A percentile compares a stretch with the other conserved stretches of the same genome.
Evolutionary conservation across 1,284 basidiomycete species (phyloP).

Genomic region (Wolfiporia cocos): DNA sequence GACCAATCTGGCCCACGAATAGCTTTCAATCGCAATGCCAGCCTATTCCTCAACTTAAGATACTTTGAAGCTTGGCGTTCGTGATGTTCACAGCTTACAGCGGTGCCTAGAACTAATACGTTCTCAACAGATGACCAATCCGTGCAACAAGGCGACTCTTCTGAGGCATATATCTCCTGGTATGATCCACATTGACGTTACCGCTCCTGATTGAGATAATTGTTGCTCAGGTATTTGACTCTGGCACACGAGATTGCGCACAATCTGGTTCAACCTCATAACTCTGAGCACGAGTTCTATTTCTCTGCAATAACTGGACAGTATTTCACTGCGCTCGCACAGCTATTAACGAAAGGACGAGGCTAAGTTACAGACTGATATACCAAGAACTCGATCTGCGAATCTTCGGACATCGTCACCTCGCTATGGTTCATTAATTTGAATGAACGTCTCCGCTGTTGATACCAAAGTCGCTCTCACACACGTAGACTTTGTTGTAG

Average conservation of each 20-base stretch:
- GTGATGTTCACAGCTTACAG: conserved; percentile 25
- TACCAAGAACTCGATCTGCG: no score
- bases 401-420: no score
- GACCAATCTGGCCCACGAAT: conserved; percentile 80
- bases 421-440: no score
- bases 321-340: conserved; percentile 15
- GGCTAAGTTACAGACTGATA: no score
- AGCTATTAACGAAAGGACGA: conserved; percentile 11
- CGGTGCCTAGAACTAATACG: conserved; percentile 1
- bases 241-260: conserved; percentile 91
- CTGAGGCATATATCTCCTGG: conserved; percentile 81
- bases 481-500: no score
- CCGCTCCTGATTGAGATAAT: not conserved
- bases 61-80: conserved; percentile 88
- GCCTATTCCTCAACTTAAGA: conserved; percentile 85
- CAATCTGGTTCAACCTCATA: conserved; percentile 74
- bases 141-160: conserved; percentile 50
- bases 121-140: conserved; percentile 57
- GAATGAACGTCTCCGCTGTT: no score
- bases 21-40: conserved; percentile 90
- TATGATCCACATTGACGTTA: conserved; percentile 20
- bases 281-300: conserved; percentile 90
- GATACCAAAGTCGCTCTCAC: no score
- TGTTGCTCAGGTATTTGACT: conserved; percentile 73
- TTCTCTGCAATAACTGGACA: conserved; percentile 84